These are phyloP conservation scores for Nymphaea thermarum DNA, from an alignment of 164 flowering plant genomes.

Conservation along the genomic window DNA sequence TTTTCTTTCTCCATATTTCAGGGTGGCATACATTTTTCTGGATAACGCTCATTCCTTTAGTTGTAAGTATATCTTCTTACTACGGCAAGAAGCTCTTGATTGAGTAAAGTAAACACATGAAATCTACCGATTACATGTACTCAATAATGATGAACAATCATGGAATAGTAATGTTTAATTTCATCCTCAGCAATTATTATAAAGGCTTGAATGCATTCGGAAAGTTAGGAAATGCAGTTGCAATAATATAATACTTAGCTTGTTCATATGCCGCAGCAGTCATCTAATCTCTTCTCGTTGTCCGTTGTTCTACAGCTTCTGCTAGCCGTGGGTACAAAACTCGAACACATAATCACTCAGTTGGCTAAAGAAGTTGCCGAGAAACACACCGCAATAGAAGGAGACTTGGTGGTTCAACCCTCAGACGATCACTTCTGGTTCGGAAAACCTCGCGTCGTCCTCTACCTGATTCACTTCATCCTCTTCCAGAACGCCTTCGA, in stretches of 20 bases:
- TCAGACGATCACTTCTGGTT: conserved; percentile 4
- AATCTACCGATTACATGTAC: too few species aligned
- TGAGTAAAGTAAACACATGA: too few species aligned
- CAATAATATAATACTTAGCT: too few species aligned
- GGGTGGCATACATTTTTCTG: conserved; percentile 2
- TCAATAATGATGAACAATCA: too few species aligned
- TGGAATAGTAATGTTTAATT: too few species aligned
- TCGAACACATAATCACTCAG: conserved; percentile 1
- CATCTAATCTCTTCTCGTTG: too few species aligned
- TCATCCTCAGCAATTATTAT: too few species aligned
- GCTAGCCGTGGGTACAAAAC: conserved; percentile 4
- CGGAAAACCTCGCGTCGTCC: neutral
- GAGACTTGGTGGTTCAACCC: conserved; percentile 5
- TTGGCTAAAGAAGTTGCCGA: conserved; percentile 3
- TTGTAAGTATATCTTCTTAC: neutral
- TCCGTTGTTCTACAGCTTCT: conserved; percentile 3
- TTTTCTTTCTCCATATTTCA: neutral
- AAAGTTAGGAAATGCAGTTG: too few species aligned
- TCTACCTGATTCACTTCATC: conserved; percentile 3
- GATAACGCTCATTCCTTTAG: neutral
- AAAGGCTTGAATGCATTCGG: too few species aligned
- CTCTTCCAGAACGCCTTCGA: conserved; percentile 1
- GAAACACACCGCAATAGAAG: neutral
- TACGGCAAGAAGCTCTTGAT: too few species aligned
- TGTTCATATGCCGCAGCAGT: too few species aligned